Conservation (phyloP, 169 alveolate genomes). For the Cryptosporidium parvum region DNA sequence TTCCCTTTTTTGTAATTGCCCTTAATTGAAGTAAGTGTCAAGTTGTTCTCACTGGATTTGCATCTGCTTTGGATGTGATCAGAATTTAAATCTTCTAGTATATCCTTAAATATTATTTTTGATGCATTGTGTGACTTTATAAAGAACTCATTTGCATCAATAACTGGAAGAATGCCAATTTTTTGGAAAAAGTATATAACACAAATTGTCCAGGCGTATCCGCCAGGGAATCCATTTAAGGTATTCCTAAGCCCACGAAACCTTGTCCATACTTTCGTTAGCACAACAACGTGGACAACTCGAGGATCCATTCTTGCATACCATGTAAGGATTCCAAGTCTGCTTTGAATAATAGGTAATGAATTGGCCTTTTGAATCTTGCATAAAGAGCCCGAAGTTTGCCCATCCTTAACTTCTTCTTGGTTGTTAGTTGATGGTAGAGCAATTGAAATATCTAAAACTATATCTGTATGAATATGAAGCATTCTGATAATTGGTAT, state of each 20-base stretch:
- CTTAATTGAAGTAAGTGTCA: not conserved
- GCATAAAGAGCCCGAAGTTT: not conserved
- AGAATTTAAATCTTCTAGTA: conserved; percentile 16
- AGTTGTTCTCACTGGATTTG: not conserved
- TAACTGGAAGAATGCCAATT: conserved; percentile 65
- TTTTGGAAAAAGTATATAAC: conserved; percentile 71
- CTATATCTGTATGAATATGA: conserved; percentile 62
- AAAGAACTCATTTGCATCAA: conserved; percentile 53
- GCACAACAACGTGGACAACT: conserved; percentile 69
- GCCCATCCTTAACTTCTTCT: not conserved
- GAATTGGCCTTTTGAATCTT: conserved; percentile 35
- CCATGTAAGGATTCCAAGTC: conserved; percentile 72
- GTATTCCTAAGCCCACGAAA: conserved; percentile 73
- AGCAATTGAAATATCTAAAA: conserved; percentile 59
- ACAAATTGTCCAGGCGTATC: conserved; percentile 74
- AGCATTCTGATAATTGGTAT: conserved; percentile 66
- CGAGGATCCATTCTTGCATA: conserved; percentile 74
- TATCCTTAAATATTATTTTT: conserved; percentile 5
- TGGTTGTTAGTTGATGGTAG: conserved; percentile 7
- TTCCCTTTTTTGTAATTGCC: not conserved
- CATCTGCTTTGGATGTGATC: not conserved
- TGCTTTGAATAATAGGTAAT: conserved; percentile 51
- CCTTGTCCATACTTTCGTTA: conserved; percentile 71
- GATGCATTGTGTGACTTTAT: conserved; percentile 35
- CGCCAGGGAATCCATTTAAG: conserved; percentile 71